Conservation (phyloP, 2,329 filamentous ascomycete genomes). For the Colletotrichum sp. region DNA sequence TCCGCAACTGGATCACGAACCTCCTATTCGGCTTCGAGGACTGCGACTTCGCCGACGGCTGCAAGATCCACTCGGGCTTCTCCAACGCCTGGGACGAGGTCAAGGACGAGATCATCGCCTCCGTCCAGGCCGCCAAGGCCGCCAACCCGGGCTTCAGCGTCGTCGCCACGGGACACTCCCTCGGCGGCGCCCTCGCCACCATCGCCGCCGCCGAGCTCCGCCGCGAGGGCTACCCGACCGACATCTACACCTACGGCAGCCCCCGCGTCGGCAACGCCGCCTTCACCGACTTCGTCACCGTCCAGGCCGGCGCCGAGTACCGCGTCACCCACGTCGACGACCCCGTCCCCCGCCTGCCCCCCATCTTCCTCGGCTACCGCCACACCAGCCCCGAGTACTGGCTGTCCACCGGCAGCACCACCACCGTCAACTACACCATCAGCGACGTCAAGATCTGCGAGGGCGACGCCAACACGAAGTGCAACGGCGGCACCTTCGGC, state of each 20-base stretch:
- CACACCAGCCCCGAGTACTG: slow-evolving; percentile 77
- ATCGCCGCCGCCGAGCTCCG: slow-evolving; percentile 64
- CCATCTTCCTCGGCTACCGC: slow-evolving; percentile 63
- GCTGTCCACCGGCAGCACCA: slow-evolving; percentile 45
- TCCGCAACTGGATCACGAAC: slow-evolving; percentile 68
- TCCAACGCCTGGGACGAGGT: slow-evolving; percentile 63
- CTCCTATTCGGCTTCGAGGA: slow-evolving; percentile 33
- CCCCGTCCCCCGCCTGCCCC: slow-evolving; percentile 71
- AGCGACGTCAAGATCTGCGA: slow-evolving; percentile 50
- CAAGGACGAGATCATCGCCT: slow-evolving; percentile 40
- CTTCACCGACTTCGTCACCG: slow-evolving; percentile 58
- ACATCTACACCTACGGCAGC: slow-evolving; percentile 71
- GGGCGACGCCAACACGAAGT: slow-evolving; percentile 51
- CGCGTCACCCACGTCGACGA: slow-evolving; percentile 73
- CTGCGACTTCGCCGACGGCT: slow-evolving; percentile 47
- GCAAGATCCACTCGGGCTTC: slow-evolving; percentile 64
- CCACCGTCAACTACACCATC: slow-evolving; percentile 39
- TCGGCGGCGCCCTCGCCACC: slow-evolving; percentile 69
- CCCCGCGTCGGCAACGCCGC: slow-evolving; percentile 67
- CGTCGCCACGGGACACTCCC: slow-evolving; percentile 70
- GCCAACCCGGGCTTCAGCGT: slow-evolving; percentile 58
- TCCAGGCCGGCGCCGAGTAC: slow-evolving; percentile 58
- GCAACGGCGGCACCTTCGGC: slow-evolving; percentile 55
- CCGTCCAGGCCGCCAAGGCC: slow-evolving; percentile 46
- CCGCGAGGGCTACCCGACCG: slow-evolving; percentile 46